phyloP scores from a whole-genome alignment of 2,329 filamentous ascomycete species.

The Penicillium occitanis region DNA sequence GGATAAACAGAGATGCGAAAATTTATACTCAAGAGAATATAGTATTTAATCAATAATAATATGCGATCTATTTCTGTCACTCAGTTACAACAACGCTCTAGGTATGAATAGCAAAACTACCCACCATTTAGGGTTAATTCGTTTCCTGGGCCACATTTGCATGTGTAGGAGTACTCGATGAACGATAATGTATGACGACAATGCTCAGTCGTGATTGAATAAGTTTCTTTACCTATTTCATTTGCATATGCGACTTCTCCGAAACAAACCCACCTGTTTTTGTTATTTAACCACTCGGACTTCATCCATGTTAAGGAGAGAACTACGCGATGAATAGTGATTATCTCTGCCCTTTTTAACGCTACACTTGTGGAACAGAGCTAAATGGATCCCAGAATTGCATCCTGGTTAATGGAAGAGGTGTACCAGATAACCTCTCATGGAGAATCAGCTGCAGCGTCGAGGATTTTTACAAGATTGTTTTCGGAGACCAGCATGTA shows the following conservation, averaged over 20 bases:
- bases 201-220: background rate
- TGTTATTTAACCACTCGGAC: background rate
- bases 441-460: conserved; percentile 12
- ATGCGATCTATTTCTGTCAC: background rate
- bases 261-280: background rate
- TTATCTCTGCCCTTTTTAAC: background rate
- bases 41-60: background rate
- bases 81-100: background rate
- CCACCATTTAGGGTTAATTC: background rate
- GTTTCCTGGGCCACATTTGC: background rate
- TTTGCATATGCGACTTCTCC: background rate
- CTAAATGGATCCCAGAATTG: background rate
- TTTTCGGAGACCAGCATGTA: conserved; percentile 12
- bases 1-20: background rate
- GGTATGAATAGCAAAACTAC: background rate
- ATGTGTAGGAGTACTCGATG: background rate
- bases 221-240: background rate
- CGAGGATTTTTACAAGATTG: conserved; percentile 12
- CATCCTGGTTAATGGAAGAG: conserved; percentile 12
- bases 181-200: background rate
- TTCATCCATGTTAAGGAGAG: background rate
- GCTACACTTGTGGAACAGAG: background rate
- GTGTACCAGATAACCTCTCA: background rate
- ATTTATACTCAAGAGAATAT: background rate
- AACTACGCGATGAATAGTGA: conserved; percentile 1